Base-by-base conservation (phyloP, 2,329 filamentous ascomycete genomes). In the Penicillium vulpinum region DNA sequence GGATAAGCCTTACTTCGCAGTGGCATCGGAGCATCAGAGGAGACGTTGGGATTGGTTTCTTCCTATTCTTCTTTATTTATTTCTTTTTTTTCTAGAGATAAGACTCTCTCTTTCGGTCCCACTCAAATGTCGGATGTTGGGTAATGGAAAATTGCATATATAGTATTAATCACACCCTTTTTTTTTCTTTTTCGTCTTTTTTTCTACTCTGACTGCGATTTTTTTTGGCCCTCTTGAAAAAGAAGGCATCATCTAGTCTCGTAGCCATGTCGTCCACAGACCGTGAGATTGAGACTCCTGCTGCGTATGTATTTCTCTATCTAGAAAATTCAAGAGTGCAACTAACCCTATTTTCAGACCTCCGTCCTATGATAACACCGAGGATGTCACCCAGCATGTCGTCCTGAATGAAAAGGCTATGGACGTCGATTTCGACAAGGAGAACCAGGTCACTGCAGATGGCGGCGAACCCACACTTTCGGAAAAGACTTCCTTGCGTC, bases 401-500 rank as follows among this genome's bases (percentile, higher is more conserved):
- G 51, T 62, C 44, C 41, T 66, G 49, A 63, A 66, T 45, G 66
- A 71, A 26, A 70, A 72, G 61, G 41, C 36, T 33, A 54, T 67
- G 41, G 64, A 66, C 45, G 59, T 18, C 33, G 47, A 51, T 16
- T 22, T 67, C 24, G 67, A 68, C 28, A 73, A 76, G 52, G 74
- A 75, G 55, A 63, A 62, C 35, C 57, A 60, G 39, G 54, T 52
- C 22, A 77, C 75, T 5, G 64, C 73, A 4, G 81, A 83, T 57
- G 80, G 81, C 46, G 77, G 77, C 50, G 81, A 84, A 67, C 82
- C 83, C 47, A 84, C 73, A 24, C 76, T 81, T 2, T 73, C 80
- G 18, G 83, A 85, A 70, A 79, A 76, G 70, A 70, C 64, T 24
- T 77, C 75, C 4, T 71, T 85, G 51, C 80, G 80, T 46, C 81